Percentiles rank a stretch among this genome's conserved stretches.
phyloP scores from a whole-genome alignment of 108 stramenopile species.

The Skeletonema costatum region DNA sequence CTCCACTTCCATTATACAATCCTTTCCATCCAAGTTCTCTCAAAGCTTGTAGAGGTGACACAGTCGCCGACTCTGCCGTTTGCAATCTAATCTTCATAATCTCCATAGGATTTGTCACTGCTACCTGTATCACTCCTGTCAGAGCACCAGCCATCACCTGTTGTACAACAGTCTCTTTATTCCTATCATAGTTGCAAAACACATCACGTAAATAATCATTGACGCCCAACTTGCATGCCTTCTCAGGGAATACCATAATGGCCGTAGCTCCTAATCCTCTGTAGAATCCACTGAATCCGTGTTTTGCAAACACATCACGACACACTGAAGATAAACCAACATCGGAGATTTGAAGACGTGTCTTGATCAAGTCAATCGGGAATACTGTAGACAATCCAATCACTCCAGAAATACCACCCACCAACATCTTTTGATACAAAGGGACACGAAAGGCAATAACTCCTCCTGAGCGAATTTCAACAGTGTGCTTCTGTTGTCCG shows the following conservation, averaged over 20 bases:
- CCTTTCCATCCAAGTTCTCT: constrained; percentile 53
- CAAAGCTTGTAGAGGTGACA: constrained; percentile 31
- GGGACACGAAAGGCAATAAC: constrained; percentile 41
- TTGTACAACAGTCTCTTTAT: constrained; percentile 16
- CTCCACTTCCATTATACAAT: constrained; percentile 59
- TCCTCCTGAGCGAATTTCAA: constrained; percentile 32
- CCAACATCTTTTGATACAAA: constrained; percentile 34
- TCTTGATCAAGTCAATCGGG: constrained; percentile 60
- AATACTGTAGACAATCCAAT: constrained; percentile 44
- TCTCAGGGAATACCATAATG: constrained; percentile 72
- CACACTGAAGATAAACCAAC: constrained; percentile 15
- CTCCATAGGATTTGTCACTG: constrained; percentile 80
- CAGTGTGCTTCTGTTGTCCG: constrained; percentile 20
- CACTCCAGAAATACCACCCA: constrained; percentile 47
- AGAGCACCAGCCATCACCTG: constrained; percentile 58
- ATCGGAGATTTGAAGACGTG: constrained; percentile 35
- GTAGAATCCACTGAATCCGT: constrained; percentile 50
- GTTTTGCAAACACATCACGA: constrained; percentile 21
- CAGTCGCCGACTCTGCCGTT: constrained; percentile 10
- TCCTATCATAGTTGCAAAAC: constrained; percentile 13
- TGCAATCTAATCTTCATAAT: constrained; percentile 75
- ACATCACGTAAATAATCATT: constrained; percentile 51
- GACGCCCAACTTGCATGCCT: constrained; percentile 63
- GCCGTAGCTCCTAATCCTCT: constrained; percentile 50
- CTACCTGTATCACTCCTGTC: constrained; percentile 68